Evolutionary conservation across 164 flowering plant genomes (phyloP).

Genomic region (Nelumbo lutea): DNA sequence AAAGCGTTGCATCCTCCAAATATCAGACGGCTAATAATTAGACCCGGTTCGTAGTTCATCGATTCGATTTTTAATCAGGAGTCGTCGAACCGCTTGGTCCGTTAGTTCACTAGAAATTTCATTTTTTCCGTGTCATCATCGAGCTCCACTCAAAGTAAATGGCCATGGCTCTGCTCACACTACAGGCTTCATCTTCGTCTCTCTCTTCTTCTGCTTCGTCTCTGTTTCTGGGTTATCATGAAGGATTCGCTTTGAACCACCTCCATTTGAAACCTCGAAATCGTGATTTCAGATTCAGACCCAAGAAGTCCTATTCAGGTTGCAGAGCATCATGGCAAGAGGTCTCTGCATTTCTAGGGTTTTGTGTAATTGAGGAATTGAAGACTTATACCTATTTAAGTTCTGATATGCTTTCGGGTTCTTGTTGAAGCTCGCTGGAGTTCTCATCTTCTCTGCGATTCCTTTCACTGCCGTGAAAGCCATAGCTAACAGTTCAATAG

Average conservation of each 20-base stretch:
- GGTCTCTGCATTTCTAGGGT: conserved; percentile 14
- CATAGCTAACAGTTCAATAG: conserved; percentile 82
- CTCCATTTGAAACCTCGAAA: not conserved
- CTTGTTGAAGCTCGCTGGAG: conserved; percentile 67
- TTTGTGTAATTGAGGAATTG: not conserved
- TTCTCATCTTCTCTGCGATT: conserved; percentile 82
- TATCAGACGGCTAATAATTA: too few relatives aligned
- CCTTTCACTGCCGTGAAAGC: conserved; percentile 94
- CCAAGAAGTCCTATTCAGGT: conserved; percentile 13
- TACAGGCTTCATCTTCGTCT: not conserved
- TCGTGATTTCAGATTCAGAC: not conserved
- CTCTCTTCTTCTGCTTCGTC: conserved; percentile 10
- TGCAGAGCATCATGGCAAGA: conserved; percentile 44
- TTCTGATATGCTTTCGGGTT: not conserved
- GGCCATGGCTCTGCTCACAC: conserved; percentile 6
- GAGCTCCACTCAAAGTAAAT: not conserved
- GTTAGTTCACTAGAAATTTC: too few relatives aligned
- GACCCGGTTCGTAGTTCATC: not conserved
- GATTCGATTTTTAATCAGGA: too few relatives aligned
- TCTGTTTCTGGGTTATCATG: conserved; percentile 1
- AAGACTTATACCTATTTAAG: not conserved
- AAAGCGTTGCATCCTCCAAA: too few relatives aligned
- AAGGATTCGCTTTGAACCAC: not conserved
- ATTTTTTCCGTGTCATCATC: too few relatives aligned
- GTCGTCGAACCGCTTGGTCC: too few relatives aligned